Base-by-base conservation (phyloP, 768 basidiomycete species). In the Tubosaeta sp. region DNA sequence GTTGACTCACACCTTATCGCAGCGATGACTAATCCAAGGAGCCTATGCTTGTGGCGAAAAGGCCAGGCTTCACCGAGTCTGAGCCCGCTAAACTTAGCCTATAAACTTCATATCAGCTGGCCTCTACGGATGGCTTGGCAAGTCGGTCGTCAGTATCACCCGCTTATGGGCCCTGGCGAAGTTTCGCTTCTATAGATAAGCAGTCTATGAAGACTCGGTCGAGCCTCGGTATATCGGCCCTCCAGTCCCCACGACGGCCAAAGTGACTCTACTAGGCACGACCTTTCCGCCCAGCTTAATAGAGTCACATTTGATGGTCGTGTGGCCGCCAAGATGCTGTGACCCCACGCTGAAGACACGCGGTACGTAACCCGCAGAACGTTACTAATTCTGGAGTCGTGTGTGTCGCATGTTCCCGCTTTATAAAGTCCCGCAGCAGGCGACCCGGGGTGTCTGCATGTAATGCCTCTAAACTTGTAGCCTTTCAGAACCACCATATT, bases 401-500 rank as follows among this genome's bases (percentile, higher is more conserved):
- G 61, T 54, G 39, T 36, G 8, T 56, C 53, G 53, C 64, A 21
- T 57, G 64, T 59, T 48, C 51, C 48, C 44, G 10, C 54, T 49
- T 51, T 66, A 65, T 66, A 65, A 56, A 58, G 52, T 45, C 52
- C 36, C 58, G 40, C 46, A 34, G 36, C 21, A 21, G 10, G 6
- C 11, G 21, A 34, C 41, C 27, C n/a, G 21, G 48, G 25, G 22
- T 42, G 32, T 30, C 21, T n/a, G 44, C 48, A 44, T 48, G 49
- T 29, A 27, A 54, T 56, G 52, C 57, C 38, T 52, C 45, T 46
- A 16, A 38, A 34, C 11, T 22, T 34, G 30, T 49, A 48, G 52
- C 21, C 40, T 19, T 19, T n/a, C 1, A 16, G n/a, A 35, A 39
- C 22, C 7, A 32, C 30, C 31, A 52, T n/a, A 36, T 41, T 40